Base-by-base conservation (phyloP, 352 stramenopile genomes). In the Elongisporangium undulatum region DNA sequence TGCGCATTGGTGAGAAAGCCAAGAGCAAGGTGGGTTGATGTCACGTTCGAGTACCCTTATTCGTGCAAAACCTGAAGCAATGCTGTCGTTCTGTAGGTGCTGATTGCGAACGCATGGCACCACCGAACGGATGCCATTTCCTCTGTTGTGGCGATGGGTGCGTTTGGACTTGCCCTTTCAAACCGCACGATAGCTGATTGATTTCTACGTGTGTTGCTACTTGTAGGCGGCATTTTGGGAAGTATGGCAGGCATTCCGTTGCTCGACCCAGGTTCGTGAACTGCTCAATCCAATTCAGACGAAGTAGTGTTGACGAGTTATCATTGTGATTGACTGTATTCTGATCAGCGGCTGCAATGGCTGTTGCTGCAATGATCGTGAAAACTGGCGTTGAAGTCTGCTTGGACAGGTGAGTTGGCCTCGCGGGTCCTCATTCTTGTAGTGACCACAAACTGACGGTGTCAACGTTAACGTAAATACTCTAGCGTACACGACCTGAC, bases 21-120 rank as follows among this genome's bases (percentile, higher is more conserved):
- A 97, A 98, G 64, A 98, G 92, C 60, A 95, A 95, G 58, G 77
- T 79, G 52, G 24, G 50, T 52, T 34, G 50, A 13, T 12, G 15
- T 29, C 20, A 15, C 34, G 26, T 38, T 22, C 7, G 15, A 29
- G 20, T 51, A 12, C 22, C 52, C 21, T 13, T 26, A 10, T 51
- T 21, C 20, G 4, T 52, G n/a, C 20, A 21, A 56, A 50, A 20
- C 3, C 55, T 55, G 13, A 16, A 59, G n/a, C 10, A 16, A 17
- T 48, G 21, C n/a, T 52, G 4, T 2, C 24, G 22, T n/a, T 21
- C n/a, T 1, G 4, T 78, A 92, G 68, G 92, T 98, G 19, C 74
- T 99, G 45, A 97, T 99, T 62, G 96, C 97, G 16, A 99, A 99
- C 81, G 97, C 97, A 7, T 99, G 96, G 96, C 96, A 99, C 58